Percentiles rank a stretch among this genome's conserved stretches.
Conservation (phyloP, 2,329 filamentous ascomycete species). For the Paecilomyces formosus region DNA sequence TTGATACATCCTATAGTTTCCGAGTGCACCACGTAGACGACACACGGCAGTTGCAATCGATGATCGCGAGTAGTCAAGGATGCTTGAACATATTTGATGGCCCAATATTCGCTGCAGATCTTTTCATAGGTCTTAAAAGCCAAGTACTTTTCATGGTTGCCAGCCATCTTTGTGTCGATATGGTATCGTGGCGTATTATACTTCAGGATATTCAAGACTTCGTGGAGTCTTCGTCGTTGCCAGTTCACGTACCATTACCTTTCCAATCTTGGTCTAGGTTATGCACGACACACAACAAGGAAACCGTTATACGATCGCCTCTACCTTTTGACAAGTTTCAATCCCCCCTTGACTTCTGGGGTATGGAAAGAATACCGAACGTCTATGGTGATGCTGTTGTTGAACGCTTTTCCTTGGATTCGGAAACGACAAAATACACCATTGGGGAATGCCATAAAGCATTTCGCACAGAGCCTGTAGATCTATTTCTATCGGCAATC, state of each 20-base stretch:
- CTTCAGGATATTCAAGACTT: constrained; percentile 29
- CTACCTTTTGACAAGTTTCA: constrained; percentile 22
- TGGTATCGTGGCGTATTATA: constrained; percentile 29
- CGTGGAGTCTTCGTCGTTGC: constrained; percentile 22
- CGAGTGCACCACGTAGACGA: constrained; percentile 17
- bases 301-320: constrained; percentile 7
- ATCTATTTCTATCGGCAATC: constrained; percentile 29
- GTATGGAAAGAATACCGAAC: constrained; percentile 23
- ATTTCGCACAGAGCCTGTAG: constrained; percentile 30
- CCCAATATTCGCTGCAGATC: constrained; percentile 31
- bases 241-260: constrained; percentile 26
- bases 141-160: constrained; percentile 22
- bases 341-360: constrained; percentile 30
- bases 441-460: constrained; percentile 23
- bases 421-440: constrained; percentile 23
- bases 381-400: constrained; percentile 27
- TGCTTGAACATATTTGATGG: constrained; percentile 24
- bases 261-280: constrained; percentile 33
- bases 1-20: constrained; percentile 25
- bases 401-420: constrained; percentile 25
- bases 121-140: constrained; percentile 27
- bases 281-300: constrained; percentile 20
- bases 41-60: constrained; percentile 15
- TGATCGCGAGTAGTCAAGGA: constrained; percentile 22
- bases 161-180: constrained; percentile 22